Conservation (phyloP, 2,329 filamentous ascomycete species). For the Boeremia exigua region DNA sequence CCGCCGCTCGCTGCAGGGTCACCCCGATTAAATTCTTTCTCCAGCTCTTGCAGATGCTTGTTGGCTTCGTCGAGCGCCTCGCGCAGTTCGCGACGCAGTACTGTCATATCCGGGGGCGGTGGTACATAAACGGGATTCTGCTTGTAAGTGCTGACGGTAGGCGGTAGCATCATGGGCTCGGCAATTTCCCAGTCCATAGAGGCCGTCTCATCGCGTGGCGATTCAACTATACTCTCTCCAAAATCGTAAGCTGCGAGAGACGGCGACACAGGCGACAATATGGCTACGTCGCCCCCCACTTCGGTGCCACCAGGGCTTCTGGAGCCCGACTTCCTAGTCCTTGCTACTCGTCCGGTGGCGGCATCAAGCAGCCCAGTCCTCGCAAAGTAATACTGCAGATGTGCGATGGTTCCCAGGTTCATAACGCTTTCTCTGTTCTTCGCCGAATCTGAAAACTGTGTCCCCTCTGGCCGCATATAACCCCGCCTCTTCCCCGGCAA, state of each 20-base stretch:
- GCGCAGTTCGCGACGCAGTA: slow-evolving; percentile 74
- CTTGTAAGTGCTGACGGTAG: slow-evolving; percentile 95
- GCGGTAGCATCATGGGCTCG: slow-evolving; percentile 86
- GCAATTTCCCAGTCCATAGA: slow-evolving; percentile 61
- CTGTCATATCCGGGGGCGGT: slow-evolving; percentile 80
- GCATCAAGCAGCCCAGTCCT: slow-evolving; percentile 91
- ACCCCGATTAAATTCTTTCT: slow-evolving; percentile 37
- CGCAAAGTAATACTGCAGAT: slow-evolving; percentile 98
- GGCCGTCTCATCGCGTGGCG: slow-evolving; percentile 61
- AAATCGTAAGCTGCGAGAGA: slow-evolving; percentile 35
- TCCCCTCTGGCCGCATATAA: slow-evolving; percentile 86
- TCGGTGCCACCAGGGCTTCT: slow-evolving; percentile 43
- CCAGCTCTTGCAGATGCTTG: slow-evolving; percentile 69
- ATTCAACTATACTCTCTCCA: slow-evolving; percentile 55
- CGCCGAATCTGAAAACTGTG: slow-evolving; percentile 88
- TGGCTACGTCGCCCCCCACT: slow-evolving; percentile 36
- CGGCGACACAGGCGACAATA: slow-evolving; percentile 31
- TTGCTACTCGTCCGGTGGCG: slow-evolving; percentile 84
- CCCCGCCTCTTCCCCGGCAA: slow-evolving; percentile 67
- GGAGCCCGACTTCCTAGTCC: slow-evolving; percentile 62
- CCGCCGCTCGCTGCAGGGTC: slow-evolving; percentile 15
- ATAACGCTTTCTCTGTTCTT: slow-evolving; percentile 92
- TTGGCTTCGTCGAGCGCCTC: slow-evolving; percentile 72
- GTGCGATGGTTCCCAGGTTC: slow-evolving; percentile 94
- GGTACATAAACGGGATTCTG: slow-evolving; percentile 80